A percentile compares a stretch with the other conserved stretches of the same genome.
phyloP scores from a whole-genome alignment of 495 filamentous ascomycete species.

The Aspergillus sclerotiicarbonarius region DNA sequence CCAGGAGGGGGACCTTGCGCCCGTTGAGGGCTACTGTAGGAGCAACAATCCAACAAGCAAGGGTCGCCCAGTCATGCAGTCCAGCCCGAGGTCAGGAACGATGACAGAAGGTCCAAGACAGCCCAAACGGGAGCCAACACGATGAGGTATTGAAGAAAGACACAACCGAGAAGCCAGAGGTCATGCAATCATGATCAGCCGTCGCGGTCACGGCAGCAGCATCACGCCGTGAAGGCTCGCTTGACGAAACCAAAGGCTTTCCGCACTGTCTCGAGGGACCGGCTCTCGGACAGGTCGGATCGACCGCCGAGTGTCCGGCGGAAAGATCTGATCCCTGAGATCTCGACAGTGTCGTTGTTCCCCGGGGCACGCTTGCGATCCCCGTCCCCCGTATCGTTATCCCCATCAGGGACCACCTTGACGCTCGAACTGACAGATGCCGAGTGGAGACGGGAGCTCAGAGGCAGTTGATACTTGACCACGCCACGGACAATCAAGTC shows the following conservation, averaged over 20 bases:
- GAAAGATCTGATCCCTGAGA: slow-evolving; percentile 11
- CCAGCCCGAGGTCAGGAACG: neutral
- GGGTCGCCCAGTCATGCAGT: neutral
- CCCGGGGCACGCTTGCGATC: slow-evolving; percentile 17
- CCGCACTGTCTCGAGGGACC: slow-evolving; percentile 14
- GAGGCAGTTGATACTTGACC: slow-evolving; percentile 82
- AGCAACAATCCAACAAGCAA: neutral
- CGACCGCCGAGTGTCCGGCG: slow-evolving; percentile 4
- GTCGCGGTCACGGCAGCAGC: slow-evolving; percentile 3
- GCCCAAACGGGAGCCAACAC: neutral
- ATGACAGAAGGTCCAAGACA: neutral
- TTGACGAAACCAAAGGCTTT: slow-evolving; percentile 14
- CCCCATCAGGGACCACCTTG: slow-evolving; percentile 50
- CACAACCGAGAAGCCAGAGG: slow-evolving; percentile 18
- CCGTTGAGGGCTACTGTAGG: neutral
- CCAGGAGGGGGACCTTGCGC: neutral
- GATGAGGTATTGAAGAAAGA: slow-evolving; percentile 14
- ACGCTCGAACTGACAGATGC: slow-evolving; percentile 52
- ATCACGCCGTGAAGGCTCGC: slow-evolving; percentile 23
- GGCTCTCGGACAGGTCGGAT: neutral
- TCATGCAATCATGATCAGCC: slow-evolving; percentile 15
- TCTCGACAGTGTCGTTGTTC: slow-evolving; percentile 30
- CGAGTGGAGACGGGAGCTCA: slow-evolving; percentile 65
- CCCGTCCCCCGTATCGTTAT: slow-evolving; percentile 19
- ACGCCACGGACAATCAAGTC: slow-evolving; percentile 87